A percentile compares a stretch with the other conserved stretches of the same genome.
phyloP scores from a whole-genome alignment of 345 rosid species.

The Trapa bicornis region DNA sequence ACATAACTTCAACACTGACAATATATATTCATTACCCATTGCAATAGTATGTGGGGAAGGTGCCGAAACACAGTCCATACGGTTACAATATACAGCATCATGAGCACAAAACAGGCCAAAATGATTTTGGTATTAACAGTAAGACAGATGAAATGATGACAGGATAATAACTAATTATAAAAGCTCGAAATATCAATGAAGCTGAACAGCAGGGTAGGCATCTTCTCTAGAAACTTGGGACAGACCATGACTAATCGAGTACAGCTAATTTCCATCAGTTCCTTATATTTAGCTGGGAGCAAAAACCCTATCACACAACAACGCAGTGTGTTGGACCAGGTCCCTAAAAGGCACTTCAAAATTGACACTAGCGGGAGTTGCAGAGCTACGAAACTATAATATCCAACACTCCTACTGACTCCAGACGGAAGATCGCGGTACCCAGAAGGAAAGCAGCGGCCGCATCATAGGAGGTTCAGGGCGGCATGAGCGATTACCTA shows the following conservation, averaged over 20 bases:
- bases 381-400: background rate
- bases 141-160: background rate
- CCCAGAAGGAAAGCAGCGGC: background rate
- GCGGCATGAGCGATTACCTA: constrained; percentile 32
- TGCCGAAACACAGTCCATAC: background rate
- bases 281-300: background rate
- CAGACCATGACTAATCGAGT: background rate
- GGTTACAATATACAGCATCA: background rate
- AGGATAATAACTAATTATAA: background rate
- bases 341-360: background rate
- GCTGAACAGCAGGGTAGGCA: background rate
- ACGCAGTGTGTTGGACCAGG: background rate
- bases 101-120: background rate
- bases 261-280: background rate
- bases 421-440: background rate
- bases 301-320: background rate
- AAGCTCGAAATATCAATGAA: background rate
- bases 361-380: background rate
- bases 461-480: background rate
- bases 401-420: background rate
- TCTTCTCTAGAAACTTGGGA: background rate
- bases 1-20: background rate
- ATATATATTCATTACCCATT: background rate
- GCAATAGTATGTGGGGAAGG: background rate
- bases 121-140: background rate